These are phyloP conservation scores for Naganishia sp. DNA, from an alignment of 1,284 basidiomycete genomes.

Conservation along the genomic window DNA sequence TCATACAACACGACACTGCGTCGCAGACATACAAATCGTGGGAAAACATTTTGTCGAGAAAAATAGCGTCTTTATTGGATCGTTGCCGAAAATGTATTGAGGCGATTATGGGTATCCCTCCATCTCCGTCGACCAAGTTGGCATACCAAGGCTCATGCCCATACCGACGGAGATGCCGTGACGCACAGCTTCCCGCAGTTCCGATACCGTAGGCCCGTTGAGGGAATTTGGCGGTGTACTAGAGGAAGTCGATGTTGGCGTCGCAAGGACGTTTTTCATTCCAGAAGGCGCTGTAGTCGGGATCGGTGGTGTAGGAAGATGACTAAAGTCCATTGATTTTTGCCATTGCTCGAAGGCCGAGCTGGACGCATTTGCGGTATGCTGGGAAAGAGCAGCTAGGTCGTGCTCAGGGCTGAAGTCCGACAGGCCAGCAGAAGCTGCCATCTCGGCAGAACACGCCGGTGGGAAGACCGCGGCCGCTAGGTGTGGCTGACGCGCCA, in stretches of 20 bases:
- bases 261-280: slow-evolving; percentile 11
- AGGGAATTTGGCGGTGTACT: slow-evolving; percentile 10
- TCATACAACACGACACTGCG: slow-evolving; percentile 19
- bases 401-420: slow-evolving; percentile 14
- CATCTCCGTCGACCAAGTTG: slow-evolving; percentile 25
- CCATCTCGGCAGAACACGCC: slow-evolving; percentile 27
- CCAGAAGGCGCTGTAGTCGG: slow-evolving; percentile 1
- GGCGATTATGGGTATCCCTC: slow-evolving; percentile 13
- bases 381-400: slow-evolving; percentile 7
- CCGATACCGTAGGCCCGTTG: slow-evolving; percentile 22
- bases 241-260: slow-evolving; percentile 20
- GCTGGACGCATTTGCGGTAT: neutral
- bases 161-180: slow-evolving; percentile 39
- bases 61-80: slow-evolving; percentile 1
- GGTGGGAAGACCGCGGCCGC: slow-evolving; percentile 35
- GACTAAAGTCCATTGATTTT: slow-evolving; percentile 27
- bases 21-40: slow-evolving; percentile 4
- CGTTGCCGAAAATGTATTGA: slow-evolving; percentile 10
- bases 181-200: slow-evolving; percentile 39
- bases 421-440: slow-evolving; percentile 24
- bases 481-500: slow-evolving; percentile 33
- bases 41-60: slow-evolving; percentile 8
- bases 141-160: slow-evolving; percentile 33
- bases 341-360: slow-evolving; percentile 36
- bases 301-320: slow-evolving; percentile 15